Evolutionary conservation across 208 protist genomes (phyloP).

Genomic region (Leptomonas pyrrhocoris): DNA sequence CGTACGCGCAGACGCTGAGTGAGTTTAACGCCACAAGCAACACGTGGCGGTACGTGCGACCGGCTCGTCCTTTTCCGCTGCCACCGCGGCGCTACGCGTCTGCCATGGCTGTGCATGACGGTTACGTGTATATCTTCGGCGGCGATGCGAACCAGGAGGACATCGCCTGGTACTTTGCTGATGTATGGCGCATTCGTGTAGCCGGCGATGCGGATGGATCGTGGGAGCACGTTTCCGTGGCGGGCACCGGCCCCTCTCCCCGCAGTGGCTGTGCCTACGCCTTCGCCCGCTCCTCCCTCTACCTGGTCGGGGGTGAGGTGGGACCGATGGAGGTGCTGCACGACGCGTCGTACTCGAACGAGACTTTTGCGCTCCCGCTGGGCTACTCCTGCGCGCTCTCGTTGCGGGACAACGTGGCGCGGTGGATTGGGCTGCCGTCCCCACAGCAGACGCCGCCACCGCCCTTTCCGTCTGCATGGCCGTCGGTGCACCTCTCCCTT

Average conservation of each 20-base stretch:
- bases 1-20: slow-evolving; percentile 63
- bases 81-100: slow-evolving; percentile 58
- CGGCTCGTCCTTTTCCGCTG: slow-evolving; percentile 3
- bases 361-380: slow-evolving; percentile 63
- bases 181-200: slow-evolving; percentile 72
- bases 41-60: slow-evolving; percentile 31
- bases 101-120: slow-evolving; percentile 51
- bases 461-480: neutral
- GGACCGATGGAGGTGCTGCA: slow-evolving; percentile 11
- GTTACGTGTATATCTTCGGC: slow-evolving; percentile 70
- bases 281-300: slow-evolving; percentile 56
- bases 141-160: slow-evolving; percentile 65
- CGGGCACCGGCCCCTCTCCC: slow-evolving; percentile 35
- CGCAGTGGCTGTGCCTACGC: slow-evolving; percentile 67
- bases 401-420: slow-evolving; percentile 48
- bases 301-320: slow-evolving; percentile 75
- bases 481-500: neutral
- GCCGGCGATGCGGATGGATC: neutral
- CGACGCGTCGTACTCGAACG: slow-evolving; percentile 48
- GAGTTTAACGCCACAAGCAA: slow-evolving; percentile 49
- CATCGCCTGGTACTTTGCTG: slow-evolving; percentile 60
- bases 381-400: slow-evolving; percentile 44
- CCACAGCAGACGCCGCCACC: neutral
- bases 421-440: slow-evolving; percentile 36
- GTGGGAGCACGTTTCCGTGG: slow-evolving; percentile 36